Base-by-base conservation (phyloP, 805 yeast genomes). In the Saccharomyces eubayanus region DNA sequence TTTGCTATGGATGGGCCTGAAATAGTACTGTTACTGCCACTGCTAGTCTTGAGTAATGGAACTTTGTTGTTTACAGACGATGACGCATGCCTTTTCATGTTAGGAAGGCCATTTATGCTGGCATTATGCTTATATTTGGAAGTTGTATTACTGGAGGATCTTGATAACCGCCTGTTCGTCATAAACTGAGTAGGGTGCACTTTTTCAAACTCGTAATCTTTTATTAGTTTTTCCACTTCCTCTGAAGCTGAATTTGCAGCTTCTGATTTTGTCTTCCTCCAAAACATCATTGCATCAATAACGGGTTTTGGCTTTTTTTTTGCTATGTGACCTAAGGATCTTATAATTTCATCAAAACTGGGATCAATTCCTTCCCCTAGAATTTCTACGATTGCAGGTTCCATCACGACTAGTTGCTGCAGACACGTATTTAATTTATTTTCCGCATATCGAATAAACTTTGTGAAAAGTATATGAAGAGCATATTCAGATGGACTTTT, bases 231-330 rank as follows among this genome's bases (percentile, higher is more conserved):
- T 50, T 80, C 83, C 14, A 78, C 75, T 45, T 77, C 77, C 20
- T 81, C 75, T 3, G 83, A 77, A 1, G 86, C 82, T 69, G 79
- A 73, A 29, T 81, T 80, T 1, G 96, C 89, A 2, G 87, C 84
- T 62, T 92, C 98, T 12, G 95, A 84, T 68, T 94, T 94, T 1
- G 92, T 82, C 67, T 92, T 89, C 56, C 98, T 79, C 99, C 99
- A 94, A 66, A 88, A 91, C 98, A 94, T 91, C 55, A 94, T 96
- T 6, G 96, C 89, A 68, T 94, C 99, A 31, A 95, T 90, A 1
- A 94, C 97, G 0, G 97, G 96, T 64, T 89, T 91, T 0, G 98
- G 97, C 59, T 89, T 88, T 28, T 85, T 77, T 53, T 89, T 78
- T 1, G 99, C 95, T 41, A 94, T 88, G 66, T 88, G 88, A 8